These are phyloP conservation scores for Caryopteris hybrid DNA, from an alignment of 305 asterid genomes.

Conservation along the genomic window DNA sequence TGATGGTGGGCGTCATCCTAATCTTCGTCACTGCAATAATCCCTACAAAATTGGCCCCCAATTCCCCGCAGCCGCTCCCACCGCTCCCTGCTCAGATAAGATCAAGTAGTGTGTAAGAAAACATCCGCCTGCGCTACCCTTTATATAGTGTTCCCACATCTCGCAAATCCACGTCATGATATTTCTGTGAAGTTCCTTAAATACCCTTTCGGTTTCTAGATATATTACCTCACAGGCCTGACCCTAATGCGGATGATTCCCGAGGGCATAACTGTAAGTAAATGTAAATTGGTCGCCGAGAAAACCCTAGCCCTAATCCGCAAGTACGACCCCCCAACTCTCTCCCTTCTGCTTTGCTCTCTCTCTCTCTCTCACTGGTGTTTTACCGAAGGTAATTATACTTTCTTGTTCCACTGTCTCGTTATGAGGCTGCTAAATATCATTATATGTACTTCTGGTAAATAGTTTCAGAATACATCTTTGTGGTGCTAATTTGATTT, in stretches of 20 bases:
- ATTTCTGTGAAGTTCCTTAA: constrained; percentile 10
- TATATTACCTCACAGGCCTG: neutral
- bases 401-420: neutral
- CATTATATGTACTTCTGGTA: neutral
- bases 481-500: constrained; percentile 15
- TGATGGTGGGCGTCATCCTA: constrained; percentile 29
- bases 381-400: constrained; percentile 16
- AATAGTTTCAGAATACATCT: neutral
- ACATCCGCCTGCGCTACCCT: neutral
- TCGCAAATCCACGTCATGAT: neutral
- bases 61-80: constrained; percentile 14
- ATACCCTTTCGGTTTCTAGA: constrained; percentile 14
- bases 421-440: neutral
- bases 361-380: neutral
- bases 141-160: constrained; percentile 3
- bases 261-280: constrained; percentile 25
- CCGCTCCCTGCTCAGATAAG: constrained; percentile 66
- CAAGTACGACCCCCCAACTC: neutral
- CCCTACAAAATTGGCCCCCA: neutral
- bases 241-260: neutral
- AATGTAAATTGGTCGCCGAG: neutral
- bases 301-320: constrained; percentile 31
- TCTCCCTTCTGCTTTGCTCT: neutral
- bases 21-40: neutral
- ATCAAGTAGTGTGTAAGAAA: constrained; percentile 42